phyloP scores from a whole-genome alignment of 2,329 filamentous ascomycete species.

The Hypoxylon sp. region DNA sequence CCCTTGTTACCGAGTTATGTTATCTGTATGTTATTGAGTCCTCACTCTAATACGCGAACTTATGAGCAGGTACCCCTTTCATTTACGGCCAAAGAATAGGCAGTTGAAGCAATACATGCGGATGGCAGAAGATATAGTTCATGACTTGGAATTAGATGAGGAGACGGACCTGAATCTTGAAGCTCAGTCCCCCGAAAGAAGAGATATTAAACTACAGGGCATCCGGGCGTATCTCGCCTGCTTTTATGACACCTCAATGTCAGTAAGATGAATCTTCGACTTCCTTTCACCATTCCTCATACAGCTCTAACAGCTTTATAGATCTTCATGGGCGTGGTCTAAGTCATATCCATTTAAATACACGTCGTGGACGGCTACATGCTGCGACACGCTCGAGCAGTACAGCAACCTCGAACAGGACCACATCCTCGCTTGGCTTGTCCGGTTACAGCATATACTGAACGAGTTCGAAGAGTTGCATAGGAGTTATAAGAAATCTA shows the following conservation, averaged over 20 bases:
- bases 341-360: slow-evolving; percentile 56
- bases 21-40: background rate
- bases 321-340: slow-evolving; percentile 59
- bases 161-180: slow-evolving; percentile 53
- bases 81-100: slow-evolving; percentile 66
- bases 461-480: slow-evolving; percentile 58
- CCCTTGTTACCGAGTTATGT: background rate
- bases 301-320: slow-evolving; percentile 47
- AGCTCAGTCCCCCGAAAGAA: slow-evolving; percentile 34
- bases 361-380: slow-evolving; percentile 61
- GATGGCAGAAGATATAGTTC: slow-evolving; percentile 66
- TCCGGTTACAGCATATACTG: slow-evolving; percentile 59
- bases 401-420: slow-evolving; percentile 59
- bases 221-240: slow-evolving; percentile 64
- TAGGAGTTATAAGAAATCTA: slow-evolving; percentile 47
- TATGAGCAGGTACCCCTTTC: slow-evolving; percentile 67
- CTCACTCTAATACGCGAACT: slow-evolving; percentile 11
- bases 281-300: background rate
- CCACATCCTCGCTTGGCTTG: slow-evolving; percentile 61
- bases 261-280: slow-evolving; percentile 37
- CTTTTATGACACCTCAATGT: slow-evolving; percentile 62
- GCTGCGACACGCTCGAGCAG: slow-evolving; percentile 62
- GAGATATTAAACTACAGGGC: slow-evolving; percentile 57
- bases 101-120: slow-evolving; percentile 66
- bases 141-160: slow-evolving; percentile 66